Percentiles rank a stretch among this genome's conserved stretches.
phyloP scores from a whole-genome alignment of 441 rosid genomes.

The Populus tomentosa region DNA sequence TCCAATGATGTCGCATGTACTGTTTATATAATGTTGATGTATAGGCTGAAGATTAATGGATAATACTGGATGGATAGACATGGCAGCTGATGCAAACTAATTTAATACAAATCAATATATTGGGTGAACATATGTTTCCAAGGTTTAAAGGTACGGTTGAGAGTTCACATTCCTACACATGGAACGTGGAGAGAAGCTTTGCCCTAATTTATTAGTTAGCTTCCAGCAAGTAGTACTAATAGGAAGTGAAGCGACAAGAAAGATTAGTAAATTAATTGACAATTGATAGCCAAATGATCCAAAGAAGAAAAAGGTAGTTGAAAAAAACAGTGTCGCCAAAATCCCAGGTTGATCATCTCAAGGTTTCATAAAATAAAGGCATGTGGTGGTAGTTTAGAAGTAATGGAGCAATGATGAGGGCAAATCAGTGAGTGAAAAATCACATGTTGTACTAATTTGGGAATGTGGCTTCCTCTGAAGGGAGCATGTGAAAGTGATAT shows the following conservation, averaged over 20 bases:
- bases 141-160: too few relatives aligned
- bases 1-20: too few relatives aligned
- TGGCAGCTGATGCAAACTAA: too few relatives aligned
- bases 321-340: not conserved
- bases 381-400: not conserved
- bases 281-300: not conserved
- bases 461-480: slow-evolving; percentile 32
- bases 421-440: not conserved
- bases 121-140: too few relatives aligned
- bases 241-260: not conserved
- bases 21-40: too few relatives aligned
- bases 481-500: slow-evolving; percentile 51
- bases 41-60: too few relatives aligned
- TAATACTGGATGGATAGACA: too few relatives aligned
- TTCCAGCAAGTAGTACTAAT: too few relatives aligned
- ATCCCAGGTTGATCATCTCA: not conserved
- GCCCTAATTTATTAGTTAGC: not conserved
- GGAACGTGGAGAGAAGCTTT: not conserved
- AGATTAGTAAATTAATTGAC: not conserved
- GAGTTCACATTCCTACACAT: not conserved
- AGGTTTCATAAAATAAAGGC: not conserved
- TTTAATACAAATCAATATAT: too few relatives aligned
- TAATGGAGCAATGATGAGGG: slow-evolving; percentile 12
- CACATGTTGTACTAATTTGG: not conserved
- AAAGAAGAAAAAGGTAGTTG: not conserved